Conservation (phyloP, 495 filamentous ascomycete genomes). For the Lentithecium fluviatile region DNA sequence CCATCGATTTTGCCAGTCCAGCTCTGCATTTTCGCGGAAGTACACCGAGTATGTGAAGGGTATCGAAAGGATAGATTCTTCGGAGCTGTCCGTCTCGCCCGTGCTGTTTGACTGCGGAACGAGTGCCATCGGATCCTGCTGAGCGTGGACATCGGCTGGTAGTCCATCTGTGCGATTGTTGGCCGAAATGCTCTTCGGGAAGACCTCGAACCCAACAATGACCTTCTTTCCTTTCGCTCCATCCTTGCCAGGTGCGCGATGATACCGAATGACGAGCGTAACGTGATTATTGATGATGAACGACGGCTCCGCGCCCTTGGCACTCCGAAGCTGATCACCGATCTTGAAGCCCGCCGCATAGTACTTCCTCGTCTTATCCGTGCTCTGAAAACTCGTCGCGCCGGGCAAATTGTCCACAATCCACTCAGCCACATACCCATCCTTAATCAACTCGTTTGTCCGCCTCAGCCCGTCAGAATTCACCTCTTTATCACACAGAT, state of each 20-base stretch:
- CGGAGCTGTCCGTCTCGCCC: constrained; percentile 47
- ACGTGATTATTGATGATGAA: constrained; percentile 91
- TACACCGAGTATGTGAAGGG: constrained; percentile 93
- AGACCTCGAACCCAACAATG: constrained; percentile 90
- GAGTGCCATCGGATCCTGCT: constrained; percentile 65
- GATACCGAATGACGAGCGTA: constrained; percentile 82
- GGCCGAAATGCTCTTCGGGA: constrained; percentile 77
- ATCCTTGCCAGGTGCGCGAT: constrained; percentile 65
- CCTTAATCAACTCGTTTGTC: constrained; percentile 70
- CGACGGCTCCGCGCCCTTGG: constrained; percentile 58
- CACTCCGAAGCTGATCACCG: constrained; percentile 69
- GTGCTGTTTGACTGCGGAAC: constrained; percentile 55
- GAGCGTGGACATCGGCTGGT: constrained; percentile 62
- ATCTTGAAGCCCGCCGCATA: constrained; percentile 96
- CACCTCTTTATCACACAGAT: constrained; percentile 70
- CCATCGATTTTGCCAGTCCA: constrained; percentile 89
- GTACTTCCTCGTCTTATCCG: constrained; percentile 84
- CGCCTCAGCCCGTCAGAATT: constrained; percentile 65
- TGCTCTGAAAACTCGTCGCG: constrained; percentile 88
- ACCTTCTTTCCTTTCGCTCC: constrained; percentile 74
- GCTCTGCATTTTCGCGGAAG: constrained; percentile 76
- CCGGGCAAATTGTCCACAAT: constrained; percentile 95
- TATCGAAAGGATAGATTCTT: constrained; percentile 71
- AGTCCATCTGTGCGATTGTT: constrained; percentile 64
- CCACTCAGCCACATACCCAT: constrained; percentile 92